Base-by-base conservation (phyloP, 2,329 filamentous ascomycete genomes). In the Aspergillus novofumigatus region DNA sequence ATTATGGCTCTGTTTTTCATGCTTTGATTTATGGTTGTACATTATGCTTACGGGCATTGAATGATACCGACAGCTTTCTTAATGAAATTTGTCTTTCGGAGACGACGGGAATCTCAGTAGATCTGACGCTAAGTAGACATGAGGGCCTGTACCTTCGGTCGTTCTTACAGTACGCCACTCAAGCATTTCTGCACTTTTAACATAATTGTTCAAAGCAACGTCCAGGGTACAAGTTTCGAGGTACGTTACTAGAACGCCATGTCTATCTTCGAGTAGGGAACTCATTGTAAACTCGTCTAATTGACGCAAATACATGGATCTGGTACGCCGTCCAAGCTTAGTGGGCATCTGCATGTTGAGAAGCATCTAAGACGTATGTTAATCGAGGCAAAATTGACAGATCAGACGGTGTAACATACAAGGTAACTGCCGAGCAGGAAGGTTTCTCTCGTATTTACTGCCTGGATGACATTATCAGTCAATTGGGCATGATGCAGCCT, bases 361-460 rank as follows among this genome's bases (percentile, higher is more conserved):
- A 53, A 17, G 60, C 60, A 51, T 64, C 63, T 65, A 21, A 48
- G 45, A 38, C 8, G 8, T 6, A 9, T 14, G 32, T 64, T 51
- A 61, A 58, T 14, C 44, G 23, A 25, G 44, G 44, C 21, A 47
- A 3, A 25, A 26, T 47, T 38, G 17, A 59, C 28, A 28, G 20
- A 9, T 29, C 26, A 4, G 38, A 50, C 20, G 14, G 10, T 23
- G 9, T 17, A 21, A 84, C 91, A 83, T 80, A 97, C 93, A 87
- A 62, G 91, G 88, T 57, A 95, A 80, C 65, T 88, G 86, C 35
- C 88, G 92, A 57, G 85, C 83, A 35, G 91, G 90, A 54, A 97
- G 75, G 76, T 99, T 99, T 74, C 94, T 85, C 79, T 97, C 94
- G 77, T 89, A 97, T 83, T 97, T 97, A 63, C 91, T 96, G 65